Percentiles rank a stretch among this genome's conserved stretches.
Conservation (phyloP, 768 basidiomycete genomes). For the Mycena indigotica region DNA sequence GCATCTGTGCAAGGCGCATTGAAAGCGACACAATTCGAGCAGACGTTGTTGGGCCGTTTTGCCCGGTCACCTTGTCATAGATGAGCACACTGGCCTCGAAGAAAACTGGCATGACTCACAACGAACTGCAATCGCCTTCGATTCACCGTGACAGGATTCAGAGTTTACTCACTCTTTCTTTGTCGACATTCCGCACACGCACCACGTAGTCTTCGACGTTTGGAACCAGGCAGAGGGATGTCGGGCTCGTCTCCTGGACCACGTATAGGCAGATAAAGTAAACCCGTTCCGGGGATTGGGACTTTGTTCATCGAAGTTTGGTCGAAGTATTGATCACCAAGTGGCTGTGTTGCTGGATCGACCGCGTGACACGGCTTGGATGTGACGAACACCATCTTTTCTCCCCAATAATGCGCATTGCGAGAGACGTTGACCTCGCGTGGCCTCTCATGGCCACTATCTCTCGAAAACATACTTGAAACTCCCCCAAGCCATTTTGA, state of each 20-base stretch:
- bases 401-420: too few species aligned
- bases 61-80: background rate
- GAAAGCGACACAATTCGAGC: slow-evolving; percentile 1
- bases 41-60: background rate
- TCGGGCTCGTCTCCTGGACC: background rate
- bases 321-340: too few species aligned
- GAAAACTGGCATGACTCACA: background rate
- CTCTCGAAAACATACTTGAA: too few species aligned
- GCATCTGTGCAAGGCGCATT: background rate
- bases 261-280: background rate
- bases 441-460: too few species aligned
- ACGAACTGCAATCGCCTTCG: background rate
- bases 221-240: background rate
- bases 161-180: background rate
- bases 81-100: background rate
- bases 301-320: background rate
- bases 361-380: too few species aligned
- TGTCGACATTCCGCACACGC: background rate
- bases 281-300: background rate
- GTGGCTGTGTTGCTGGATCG: too few species aligned
- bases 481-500: too few species aligned
- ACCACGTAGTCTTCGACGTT: background rate
- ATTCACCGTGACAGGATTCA: background rate
- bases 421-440: too few species aligned
- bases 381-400: too few species aligned